A percentile compares a stretch with the other conserved stretches of the same genome.
phyloP scores from a whole-genome alignment of 1,139 yeast genomes.

The Hyphopichia khmerensis region DNA sequence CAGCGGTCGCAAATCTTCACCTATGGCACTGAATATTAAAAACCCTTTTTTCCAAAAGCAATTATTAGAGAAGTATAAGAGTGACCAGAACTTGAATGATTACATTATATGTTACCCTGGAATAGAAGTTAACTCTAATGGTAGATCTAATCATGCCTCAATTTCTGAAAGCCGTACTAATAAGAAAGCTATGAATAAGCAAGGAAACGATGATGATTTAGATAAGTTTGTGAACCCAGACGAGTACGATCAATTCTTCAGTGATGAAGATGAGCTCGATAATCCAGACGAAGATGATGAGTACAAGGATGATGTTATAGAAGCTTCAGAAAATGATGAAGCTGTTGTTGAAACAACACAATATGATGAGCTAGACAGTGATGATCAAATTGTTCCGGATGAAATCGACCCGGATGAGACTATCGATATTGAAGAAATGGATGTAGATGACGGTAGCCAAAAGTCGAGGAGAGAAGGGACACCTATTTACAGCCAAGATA shows the following conservation, averaged over 20 bases:
- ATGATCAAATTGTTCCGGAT: slow-evolving; percentile 3
- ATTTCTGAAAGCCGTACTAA: not conserved
- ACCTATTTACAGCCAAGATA: not conserved
- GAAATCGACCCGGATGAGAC: slow-evolving; percentile 2
- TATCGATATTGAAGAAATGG: not conserved
- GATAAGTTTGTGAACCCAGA: slow-evolving; percentile 10
- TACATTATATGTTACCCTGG: slow-evolving; percentile 36
- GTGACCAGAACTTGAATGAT: slow-evolving; percentile 15
- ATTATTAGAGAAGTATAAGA: slow-evolving; percentile 3
- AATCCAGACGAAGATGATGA: not conserved
- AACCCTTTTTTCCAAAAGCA: slow-evolving; percentile 1
- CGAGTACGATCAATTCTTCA: slow-evolving; percentile 8
- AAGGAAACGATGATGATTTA: slow-evolving; percentile 5
- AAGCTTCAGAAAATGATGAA: not conserved
- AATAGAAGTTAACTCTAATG: slow-evolving; percentile 10
- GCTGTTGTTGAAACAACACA: not conserved
- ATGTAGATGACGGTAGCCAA: not conserved
- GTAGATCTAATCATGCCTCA: slow-evolving; percentile 2
- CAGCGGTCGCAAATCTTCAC: slow-evolving; percentile 19
- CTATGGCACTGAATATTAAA: not conserved
- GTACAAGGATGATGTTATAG: not conserved
- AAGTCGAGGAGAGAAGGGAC: too few relatives aligned
- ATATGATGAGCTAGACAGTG: slow-evolving; percentile 5
- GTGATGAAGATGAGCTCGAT: slow-evolving; percentile 7
- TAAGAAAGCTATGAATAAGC: not conserved